phyloP scores from a whole-genome alignment of 257 asterid species.

The Solanum medicagineum region DNA sequence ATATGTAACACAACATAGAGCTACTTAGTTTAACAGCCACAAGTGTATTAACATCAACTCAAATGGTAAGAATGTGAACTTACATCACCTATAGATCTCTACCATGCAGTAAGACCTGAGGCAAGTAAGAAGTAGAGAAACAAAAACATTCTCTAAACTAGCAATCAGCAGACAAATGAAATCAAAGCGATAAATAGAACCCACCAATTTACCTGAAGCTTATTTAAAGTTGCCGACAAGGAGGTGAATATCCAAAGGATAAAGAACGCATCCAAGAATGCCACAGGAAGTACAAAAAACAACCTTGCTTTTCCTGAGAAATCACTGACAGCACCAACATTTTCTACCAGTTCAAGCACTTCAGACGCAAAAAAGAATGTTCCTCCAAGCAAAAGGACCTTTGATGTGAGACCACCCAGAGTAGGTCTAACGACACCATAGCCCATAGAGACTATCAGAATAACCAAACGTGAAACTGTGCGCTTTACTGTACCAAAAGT shows the following conservation, averaged over 20 bases:
- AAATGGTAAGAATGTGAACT: neutral
- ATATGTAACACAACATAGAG: neutral
- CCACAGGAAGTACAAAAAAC: conserved; percentile 83
- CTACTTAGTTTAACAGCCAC: neutral
- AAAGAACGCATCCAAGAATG: conserved; percentile 91
- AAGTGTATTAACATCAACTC: neutral
- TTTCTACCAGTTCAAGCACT: conserved; percentile 79
- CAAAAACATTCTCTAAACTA: neutral
- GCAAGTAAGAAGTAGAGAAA: neutral
- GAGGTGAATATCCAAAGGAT: conserved; percentile 91
- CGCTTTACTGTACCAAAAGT: conserved; percentile 88
- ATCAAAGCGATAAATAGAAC: neutral
- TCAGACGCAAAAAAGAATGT: conserved; percentile 81
- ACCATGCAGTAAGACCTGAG: neutral
- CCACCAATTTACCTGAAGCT: conserved; percentile 77
- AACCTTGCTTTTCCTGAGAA: conserved; percentile 86
- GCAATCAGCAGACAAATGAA: neutral
- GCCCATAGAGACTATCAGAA: conserved; percentile 93
- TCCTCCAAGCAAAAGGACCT: conserved; percentile 83
- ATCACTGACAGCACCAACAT: conserved; percentile 88
- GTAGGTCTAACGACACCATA: conserved; percentile 96
- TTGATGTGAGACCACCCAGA: conserved; percentile 88
- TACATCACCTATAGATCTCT: neutral
- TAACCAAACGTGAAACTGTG: conserved; percentile 62
- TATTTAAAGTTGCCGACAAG: conserved; percentile 71